Conservation (phyloP, 1,284 basidiomycete species). For the Quambalaria eucalypti region DNA sequence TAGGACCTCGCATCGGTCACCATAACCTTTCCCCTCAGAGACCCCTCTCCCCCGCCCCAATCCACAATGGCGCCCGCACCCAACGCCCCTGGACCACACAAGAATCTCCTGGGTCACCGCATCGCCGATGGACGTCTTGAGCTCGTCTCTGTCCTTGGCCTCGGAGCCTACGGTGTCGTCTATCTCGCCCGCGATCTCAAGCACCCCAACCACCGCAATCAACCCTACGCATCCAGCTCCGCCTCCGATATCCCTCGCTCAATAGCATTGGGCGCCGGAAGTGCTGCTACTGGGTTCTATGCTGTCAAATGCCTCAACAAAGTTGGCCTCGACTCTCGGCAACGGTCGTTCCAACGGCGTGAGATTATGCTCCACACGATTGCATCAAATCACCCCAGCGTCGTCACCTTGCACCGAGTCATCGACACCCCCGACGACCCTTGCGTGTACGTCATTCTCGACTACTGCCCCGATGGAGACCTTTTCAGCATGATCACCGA, state of each 20-base stretch:
- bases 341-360: conserved; percentile 65
- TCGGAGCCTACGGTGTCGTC: conserved; percentile 91
- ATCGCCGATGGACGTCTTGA: conserved; percentile 56
- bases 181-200: conserved; percentile 55
- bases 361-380: conserved; percentile 60
- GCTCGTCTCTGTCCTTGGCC: conserved; percentile 79
- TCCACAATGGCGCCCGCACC: not conserved
- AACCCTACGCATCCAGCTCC: conserved; percentile 17
- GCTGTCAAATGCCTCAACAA: conserved; percentile 80
- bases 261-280: conserved; percentile 16
- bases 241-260: conserved; percentile 1
- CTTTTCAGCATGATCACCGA: conserved; percentile 70
- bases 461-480: conserved; percentile 75
- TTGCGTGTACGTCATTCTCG: conserved; percentile 58
- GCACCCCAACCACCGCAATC: conserved; percentile 20
- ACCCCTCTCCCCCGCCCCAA: too few relatives aligned
- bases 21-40: too few relatives aligned
- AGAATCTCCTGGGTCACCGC: conserved; percentile 48
- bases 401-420: conserved; percentile 81
- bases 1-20: too few relatives aligned
- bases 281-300: conserved; percentile 48
- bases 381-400: conserved; percentile 66
- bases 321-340: conserved; percentile 59
- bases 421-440: conserved; percentile 57
- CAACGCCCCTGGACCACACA: conserved; percentile 12